These are phyloP conservation scores for Ophiosphaerella narmari DNA, from an alignment of 2,329 filamentous ascomycete genomes.

Conservation along the genomic window DNA sequence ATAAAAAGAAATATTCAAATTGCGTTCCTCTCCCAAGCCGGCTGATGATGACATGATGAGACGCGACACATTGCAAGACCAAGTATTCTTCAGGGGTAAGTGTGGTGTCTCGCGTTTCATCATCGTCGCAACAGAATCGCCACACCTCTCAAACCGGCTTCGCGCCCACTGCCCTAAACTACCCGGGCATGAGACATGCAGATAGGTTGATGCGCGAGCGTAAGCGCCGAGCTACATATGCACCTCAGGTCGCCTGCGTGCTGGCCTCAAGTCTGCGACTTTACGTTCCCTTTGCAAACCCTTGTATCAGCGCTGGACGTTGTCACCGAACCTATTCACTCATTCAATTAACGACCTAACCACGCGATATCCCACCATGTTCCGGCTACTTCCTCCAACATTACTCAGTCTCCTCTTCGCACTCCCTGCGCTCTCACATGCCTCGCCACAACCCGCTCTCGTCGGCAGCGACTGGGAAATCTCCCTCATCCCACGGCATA, in stretches of 20 bases:
- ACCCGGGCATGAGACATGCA: constrained; percentile 19
- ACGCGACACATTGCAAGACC: too few relatives aligned
- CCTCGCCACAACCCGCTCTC: constrained; percentile 31
- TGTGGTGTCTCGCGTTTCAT: constrained; percentile 28
- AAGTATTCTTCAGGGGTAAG: neutral
- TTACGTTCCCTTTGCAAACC: neutral
- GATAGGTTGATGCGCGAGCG: constrained; percentile 13
- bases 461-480: constrained; percentile 23
- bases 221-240: constrained; percentile 5
- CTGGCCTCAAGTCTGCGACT: constrained; percentile 3
- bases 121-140: constrained; percentile 31
- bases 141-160: constrained; percentile 21
- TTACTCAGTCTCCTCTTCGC: constrained; percentile 29
- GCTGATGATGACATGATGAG: constrained; percentile 1
- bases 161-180: constrained; percentile 16
- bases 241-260: neutral
- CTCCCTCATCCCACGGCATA: constrained; percentile 37
- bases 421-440: constrained; percentile 23
- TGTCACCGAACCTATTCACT: neutral
- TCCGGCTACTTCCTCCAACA: constrained; percentile 26
- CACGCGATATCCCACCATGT: constrained; percentile 12
- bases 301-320: constrained; percentile 7
- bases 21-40: neutral
- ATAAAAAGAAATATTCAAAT: constrained; percentile 3
- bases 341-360: neutral